Evolutionary conservation across 495 filamentous ascomycete genomes (phyloP), one percentile per base, ranked within the genome.

Genomic region (Hypoxylon trugodes): DNA sequence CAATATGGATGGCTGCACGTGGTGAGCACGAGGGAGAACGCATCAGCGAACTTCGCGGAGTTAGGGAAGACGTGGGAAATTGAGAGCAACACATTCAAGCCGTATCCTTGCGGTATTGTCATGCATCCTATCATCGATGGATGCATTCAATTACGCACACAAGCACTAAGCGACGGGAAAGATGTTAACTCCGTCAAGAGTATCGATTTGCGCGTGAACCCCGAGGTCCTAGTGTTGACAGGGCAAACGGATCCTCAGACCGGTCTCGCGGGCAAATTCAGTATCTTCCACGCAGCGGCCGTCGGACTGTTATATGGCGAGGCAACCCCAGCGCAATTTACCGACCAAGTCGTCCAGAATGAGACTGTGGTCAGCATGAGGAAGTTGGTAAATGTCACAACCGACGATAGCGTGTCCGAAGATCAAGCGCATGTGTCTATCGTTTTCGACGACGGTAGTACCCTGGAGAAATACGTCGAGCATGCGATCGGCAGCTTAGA

Each of bases 41-140:
- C 72, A 12, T 60, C 71, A 6, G 69, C 72, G 40, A 69, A 74
- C 32, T 59, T 81, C 50, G 74, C 51, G 16, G 33, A 75, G 54
- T 64, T 69, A 4, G 74, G 69, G 1, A 42, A 67, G 21, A 57
- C 59, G 24, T 86, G 82, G 82, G 81, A 86, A 72, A 79, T 82
- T 10, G 68, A 76, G 65, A 71, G 71, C 50, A 84, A 84, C 59
- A 76, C 76, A 3, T 85, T 85, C 69, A 85, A 86, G 68, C 82
- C 81, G 1, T 86, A 79, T 55, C 81, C 82, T 6, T 84, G 82
- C 66, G 83, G 81, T 4, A 85, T 86, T 67, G 81, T 85, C 9
- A 79, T 83, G 24, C 83, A 86, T 60, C 81, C 82, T 1, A 73
- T 77, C 6, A 85, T 85, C 66, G 82, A 85, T 61, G 82, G 65